Percentiles rank a stretch among this genome's conserved stretches.
phyloP scores from a whole-genome alignment of 23 red algal species.

The Chondrus crispus region DNA sequence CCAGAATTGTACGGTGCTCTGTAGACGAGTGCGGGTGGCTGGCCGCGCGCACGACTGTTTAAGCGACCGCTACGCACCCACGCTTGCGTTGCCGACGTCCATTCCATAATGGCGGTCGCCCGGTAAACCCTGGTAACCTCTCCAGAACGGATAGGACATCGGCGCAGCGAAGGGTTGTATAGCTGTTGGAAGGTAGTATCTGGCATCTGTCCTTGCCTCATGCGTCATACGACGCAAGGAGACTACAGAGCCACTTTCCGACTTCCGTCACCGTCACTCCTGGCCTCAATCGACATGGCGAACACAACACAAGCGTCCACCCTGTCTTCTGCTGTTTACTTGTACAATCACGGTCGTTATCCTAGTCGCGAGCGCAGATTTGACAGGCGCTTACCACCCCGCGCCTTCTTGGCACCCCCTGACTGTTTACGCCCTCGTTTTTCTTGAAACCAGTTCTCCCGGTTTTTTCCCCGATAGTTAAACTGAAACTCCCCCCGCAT shows the following conservation, averaged over 20 bases:
- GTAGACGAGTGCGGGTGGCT: neutral
- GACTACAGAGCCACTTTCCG: neutral
- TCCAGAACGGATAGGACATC: neutral
- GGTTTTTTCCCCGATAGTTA: conserved; percentile 41
- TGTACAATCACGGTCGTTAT: neutral
- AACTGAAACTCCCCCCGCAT: conserved; percentile 56
- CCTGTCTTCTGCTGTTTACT: too few species aligned
- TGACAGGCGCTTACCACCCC: too few species aligned
- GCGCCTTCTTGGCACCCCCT: too few species aligned
- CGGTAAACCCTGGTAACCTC: neutral
- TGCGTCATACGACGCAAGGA: neutral
- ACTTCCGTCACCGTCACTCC: neutral
- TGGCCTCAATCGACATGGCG: neutral
- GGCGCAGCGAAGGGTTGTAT: neutral
- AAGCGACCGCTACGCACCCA: neutral
- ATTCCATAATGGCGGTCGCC: neutral
- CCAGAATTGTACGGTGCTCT: neutral
- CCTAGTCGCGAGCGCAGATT: neutral
- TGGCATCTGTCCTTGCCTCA: neutral
- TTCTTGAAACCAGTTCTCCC: neutral
- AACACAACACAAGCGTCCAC: neutral
- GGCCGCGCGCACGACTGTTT: neutral
- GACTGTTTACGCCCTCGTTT: neutral
- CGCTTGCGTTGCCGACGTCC: neutral
- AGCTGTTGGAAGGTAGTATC: conserved; percentile 9